phyloP scores from a whole-genome alignment of 2,329 filamentous ascomycete species.

The Calonectria henricotiae region DNA sequence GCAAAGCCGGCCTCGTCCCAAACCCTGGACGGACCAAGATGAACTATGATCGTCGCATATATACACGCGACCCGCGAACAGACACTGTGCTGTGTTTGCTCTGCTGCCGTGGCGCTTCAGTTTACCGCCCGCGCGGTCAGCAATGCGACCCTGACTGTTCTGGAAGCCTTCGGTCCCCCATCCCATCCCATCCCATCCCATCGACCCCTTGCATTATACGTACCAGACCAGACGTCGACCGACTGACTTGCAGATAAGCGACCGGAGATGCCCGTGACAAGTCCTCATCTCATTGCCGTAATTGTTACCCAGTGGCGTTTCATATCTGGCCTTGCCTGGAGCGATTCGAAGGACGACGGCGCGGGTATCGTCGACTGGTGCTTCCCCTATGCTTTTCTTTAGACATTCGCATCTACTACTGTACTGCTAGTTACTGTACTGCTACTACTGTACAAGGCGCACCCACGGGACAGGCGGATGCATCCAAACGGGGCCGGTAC shows the following conservation, averaged over 20 bases:
- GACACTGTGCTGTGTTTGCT: constrained; percentile 15
- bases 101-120: constrained; percentile 10
- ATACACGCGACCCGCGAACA: not conserved
- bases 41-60: constrained; percentile 22
- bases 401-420: not conserved
- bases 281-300: constrained; percentile 35
- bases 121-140: constrained; percentile 30
- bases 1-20: constrained; percentile 2
- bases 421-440: no score
- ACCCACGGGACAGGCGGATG: constrained; percentile 9
- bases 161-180: constrained; percentile 46
- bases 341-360: constrained; percentile 1
- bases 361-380: not conserved
- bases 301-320: constrained; percentile 41
- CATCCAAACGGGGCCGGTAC: constrained; percentile 10
- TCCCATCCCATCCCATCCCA: constrained; percentile 22
- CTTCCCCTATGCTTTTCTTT: not conserved
- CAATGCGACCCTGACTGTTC: constrained; percentile 42
- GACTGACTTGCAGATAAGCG: constrained; percentile 51
- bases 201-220: constrained; percentile 37
- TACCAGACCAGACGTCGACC: constrained; percentile 8
- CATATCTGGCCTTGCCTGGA: constrained; percentile 19
- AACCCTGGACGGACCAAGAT: not conserved
- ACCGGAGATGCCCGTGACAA: constrained; percentile 48
- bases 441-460: no score